Base-by-base conservation (phyloP, 2,329 filamentous ascomycete genomes). In the Daldinia eschscholtzii region DNA sequence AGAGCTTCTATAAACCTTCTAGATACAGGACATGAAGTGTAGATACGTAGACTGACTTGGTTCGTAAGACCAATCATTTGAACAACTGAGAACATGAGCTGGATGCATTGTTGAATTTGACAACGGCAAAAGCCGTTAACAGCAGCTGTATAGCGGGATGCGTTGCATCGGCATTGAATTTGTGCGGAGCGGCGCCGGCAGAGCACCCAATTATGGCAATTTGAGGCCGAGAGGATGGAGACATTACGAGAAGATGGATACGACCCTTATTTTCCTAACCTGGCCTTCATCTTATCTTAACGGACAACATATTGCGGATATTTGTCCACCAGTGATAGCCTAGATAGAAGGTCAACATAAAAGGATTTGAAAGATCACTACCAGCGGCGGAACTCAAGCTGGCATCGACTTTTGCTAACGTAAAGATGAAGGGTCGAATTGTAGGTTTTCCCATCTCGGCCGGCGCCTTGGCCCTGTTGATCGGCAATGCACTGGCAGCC, bases 201-300 rank as follows among this genome's bases (percentile, higher is more conserved):
- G 44, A 65, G 60, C 33, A 41, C 60, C 71, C 67, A 41, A 52
- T 71, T 73, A 59, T 56, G 63, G 71, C 55, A 73, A 70, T 61
- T 35, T 39, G 50, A 26, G 23, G 52, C 69, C 69, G 71, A 70
- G 37, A 42, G 42, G 41, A 71, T 67, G 65, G 68, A 58, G 65
- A 68, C 57, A 44, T 56, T 35, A 56, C 26, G 59, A 61, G 35
- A 64, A 62, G 60, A 65, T 1, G 18, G 48, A 68, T 68, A 57
- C 57, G 44, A 66, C 53, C 35, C 44, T 60, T 48, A 48, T 41
- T 23, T 33, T 9, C 33, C 7, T 9, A 59, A 56, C 50, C 28
- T 39, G 3, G 30, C 37, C 44, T 48, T 61, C 44, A 63, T 44
- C 37, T 13, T 35, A 57, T 68, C 59, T 52, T 50, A 48, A 56